Base-by-base conservation (phyloP, 78 protist species). In the Mantamonas sphyraenae region DNA sequence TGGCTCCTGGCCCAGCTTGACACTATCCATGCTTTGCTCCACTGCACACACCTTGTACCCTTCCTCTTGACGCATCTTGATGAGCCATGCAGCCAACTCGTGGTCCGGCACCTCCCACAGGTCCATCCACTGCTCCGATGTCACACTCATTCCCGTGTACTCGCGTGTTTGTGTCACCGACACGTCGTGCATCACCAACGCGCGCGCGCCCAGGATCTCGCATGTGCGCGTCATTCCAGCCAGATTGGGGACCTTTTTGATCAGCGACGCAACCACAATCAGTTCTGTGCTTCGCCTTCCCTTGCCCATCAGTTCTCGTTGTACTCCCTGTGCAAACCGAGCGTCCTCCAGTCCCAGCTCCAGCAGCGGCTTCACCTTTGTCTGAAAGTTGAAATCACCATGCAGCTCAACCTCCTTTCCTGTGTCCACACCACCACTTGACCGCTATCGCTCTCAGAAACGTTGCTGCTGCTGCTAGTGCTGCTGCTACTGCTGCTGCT, bases 1-100 rank as follows among this genome's bases (percentile, higher is more conserved):
- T 17, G 17, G 60, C 5, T 47, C n/a, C n/a, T n/a, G n/a, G n/a
- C n/a, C n/a, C n/a, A 74, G 58, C 22, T 8, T 2, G 47, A 31
- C 74, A 26, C 77, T 65, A 14, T 73, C 64, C 5, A 81, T 33
- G 30, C 90, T 82, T 59, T 88, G 93, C 68, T 88, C 93, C 38
- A 80, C 55, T 56, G 77, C 92, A 20, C 80, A 30, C 17, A 87
- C 20, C 26, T 68, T 16, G 53, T 81, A 87, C 14, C 92, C 92
- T 64, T 73, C 76, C 16, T 12, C 45, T 30, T 24, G n/a, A n/a
- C n/a, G n/a, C 53, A 47, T 47, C 16, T 47, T 47, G 53, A 47
- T 16, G 16, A 47, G 53, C 28, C 16, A 47, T 12, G 3, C 63
- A 3, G 28, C 12, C 22, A 73, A 9, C 4, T 33, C 10, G 31